These are phyloP conservation scores for Xylariaceae sp. DNA, from an alignment of 2,329 filamentous ascomycete genomes.

Conservation along the genomic window DNA sequence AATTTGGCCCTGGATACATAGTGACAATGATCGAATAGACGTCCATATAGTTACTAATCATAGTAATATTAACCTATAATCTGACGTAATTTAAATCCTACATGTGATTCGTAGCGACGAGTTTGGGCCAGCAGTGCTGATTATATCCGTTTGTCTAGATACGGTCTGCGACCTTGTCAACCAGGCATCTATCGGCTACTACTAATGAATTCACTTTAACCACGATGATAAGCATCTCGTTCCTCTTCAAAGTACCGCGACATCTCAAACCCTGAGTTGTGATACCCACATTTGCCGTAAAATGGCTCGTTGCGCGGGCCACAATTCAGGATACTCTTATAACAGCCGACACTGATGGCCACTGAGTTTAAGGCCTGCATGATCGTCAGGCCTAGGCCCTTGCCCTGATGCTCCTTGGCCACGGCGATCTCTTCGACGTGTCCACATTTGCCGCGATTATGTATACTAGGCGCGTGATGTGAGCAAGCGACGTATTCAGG, in stretches of 20 bases:
- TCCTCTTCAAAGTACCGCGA: conserved; percentile 38
- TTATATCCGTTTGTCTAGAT: too few species aligned
- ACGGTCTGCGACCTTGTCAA: background rate
- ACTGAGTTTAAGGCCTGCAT: conserved; percentile 79
- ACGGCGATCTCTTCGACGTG: conserved; percentile 89
- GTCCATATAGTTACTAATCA: too few species aligned
- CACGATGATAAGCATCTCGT: conserved; percentile 36
- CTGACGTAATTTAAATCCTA: too few species aligned
- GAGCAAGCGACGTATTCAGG: conserved; percentile 2
- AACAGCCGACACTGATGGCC: conserved; percentile 75
- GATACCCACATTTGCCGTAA: conserved; percentile 56
- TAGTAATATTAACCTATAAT: too few species aligned
- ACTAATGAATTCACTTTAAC: conserved; percentile 6
- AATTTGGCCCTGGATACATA: too few species aligned
- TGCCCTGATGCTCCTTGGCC: conserved; percentile 78
- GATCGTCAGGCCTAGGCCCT: conserved; percentile 77
- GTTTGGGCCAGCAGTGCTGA: too few species aligned
- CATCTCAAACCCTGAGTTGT: conserved; percentile 41
- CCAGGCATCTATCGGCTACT: background rate
- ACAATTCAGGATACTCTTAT: conserved; percentile 83
- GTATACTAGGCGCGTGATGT: conserved; percentile 55
- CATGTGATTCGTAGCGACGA: too few species aligned
- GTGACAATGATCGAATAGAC: too few species aligned
- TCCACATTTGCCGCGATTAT: conserved; percentile 71
- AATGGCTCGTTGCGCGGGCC: conserved; percentile 79